Conservation (phyloP, 108 stramenopile species). For the Nannochloropsis gaditana region DNA sequence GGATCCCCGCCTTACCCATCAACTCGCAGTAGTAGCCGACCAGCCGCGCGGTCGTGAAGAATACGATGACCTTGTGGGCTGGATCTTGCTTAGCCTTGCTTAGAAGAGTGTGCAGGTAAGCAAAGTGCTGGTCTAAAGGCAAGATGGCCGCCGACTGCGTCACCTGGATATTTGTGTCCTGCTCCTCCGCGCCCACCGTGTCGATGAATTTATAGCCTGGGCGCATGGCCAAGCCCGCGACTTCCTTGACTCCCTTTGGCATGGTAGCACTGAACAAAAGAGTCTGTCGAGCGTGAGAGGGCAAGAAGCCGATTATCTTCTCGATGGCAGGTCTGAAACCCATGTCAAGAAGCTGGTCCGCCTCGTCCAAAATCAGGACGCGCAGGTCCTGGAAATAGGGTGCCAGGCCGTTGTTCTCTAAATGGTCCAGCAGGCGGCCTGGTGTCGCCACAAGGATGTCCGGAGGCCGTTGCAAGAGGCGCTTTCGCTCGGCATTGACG, state of each 20-base stretch:
- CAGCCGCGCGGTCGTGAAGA: slow-evolving; percentile 78
- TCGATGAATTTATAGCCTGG: slow-evolving; percentile 45
- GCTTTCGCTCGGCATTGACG: slow-evolving; percentile 65
- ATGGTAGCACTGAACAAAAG: slow-evolving; percentile 90
- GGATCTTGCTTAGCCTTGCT: slow-evolving; percentile 34
- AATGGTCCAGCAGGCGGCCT: slow-evolving; percentile 73
- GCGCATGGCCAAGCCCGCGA: slow-evolving; percentile 60
- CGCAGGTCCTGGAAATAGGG: slow-evolving; percentile 43
- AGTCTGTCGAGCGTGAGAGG: slow-evolving; percentile 66
- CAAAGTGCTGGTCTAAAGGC: slow-evolving; percentile 35
- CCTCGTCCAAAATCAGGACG: slow-evolving; percentile 82
- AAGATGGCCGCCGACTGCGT: slow-evolving; percentile 58
- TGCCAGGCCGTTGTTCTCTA: slow-evolving; percentile 65
- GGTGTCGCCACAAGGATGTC: slow-evolving; percentile 83
- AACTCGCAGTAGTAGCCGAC: slow-evolving; percentile 63
- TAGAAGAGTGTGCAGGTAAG: slow-evolving; percentile 15
- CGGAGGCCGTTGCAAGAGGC: slow-evolving; percentile 32
- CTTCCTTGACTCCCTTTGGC: slow-evolving; percentile 58
- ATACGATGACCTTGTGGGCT: slow-evolving; percentile 66
- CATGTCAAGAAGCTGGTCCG: slow-evolving; percentile 84
- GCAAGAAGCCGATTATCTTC: slow-evolving; percentile 65
- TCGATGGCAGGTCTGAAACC: slow-evolving; percentile 76
- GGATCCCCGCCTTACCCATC: slow-evolving; percentile 52
- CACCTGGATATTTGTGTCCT: slow-evolving; percentile 59
- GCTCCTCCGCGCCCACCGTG: slow-evolving; percentile 53